Evolutionary conservation across 805 yeast genomes (phyloP).

Genomic region (Metschnikowia anglica): DNA sequence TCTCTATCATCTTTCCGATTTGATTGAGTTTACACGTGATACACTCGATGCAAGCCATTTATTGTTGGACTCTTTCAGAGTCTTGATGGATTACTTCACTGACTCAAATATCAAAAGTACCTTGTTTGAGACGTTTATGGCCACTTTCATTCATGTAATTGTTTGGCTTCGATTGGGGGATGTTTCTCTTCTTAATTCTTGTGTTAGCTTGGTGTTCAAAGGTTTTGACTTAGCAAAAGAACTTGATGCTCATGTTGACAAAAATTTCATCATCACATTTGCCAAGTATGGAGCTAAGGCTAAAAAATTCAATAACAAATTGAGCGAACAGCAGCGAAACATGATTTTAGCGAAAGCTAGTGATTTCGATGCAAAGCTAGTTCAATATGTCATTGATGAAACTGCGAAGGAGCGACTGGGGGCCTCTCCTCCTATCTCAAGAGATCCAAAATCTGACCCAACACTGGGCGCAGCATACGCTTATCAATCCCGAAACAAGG

Average conservation of each 20-base stretch:
- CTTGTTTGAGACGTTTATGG: slow-evolving; percentile 54
- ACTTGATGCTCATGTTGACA: slow-evolving; percentile 50
- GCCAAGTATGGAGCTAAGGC: slow-evolving; percentile 66
- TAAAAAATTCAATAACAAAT: slow-evolving; percentile 64
- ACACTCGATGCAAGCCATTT: slow-evolving; percentile 63
- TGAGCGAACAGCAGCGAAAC: slow-evolving; percentile 63
- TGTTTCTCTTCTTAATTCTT: slow-evolving; percentile 63
- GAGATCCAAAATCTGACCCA: slow-evolving; percentile 17
- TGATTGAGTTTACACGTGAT: slow-evolving; percentile 84
- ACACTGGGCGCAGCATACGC: slow-evolving; percentile 14
- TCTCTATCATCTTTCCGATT: slow-evolving; percentile 50
- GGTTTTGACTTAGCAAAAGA: slow-evolving; percentile 65
- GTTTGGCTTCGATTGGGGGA: slow-evolving; percentile 86
- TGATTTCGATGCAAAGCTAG: slow-evolving; percentile 51
- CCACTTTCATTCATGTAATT: slow-evolving; percentile 65
- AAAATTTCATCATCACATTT: slow-evolving; percentile 52
- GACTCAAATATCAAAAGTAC: slow-evolving; percentile 14
- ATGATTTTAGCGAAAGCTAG: slow-evolving; percentile 64
- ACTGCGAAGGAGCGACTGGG: slow-evolving; percentile 34
- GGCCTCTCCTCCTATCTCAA: slow-evolving; percentile 18
- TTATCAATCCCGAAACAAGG: slow-evolving; percentile 25
- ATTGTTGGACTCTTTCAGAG: slow-evolving; percentile 63
- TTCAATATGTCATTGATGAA: slow-evolving; percentile 44
- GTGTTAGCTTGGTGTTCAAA: slow-evolving; percentile 67
- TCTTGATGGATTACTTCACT: slow-evolving; percentile 27